Base-by-base conservation (phyloP, 306 rosid genomes). In the Pueraria montana region DNA sequence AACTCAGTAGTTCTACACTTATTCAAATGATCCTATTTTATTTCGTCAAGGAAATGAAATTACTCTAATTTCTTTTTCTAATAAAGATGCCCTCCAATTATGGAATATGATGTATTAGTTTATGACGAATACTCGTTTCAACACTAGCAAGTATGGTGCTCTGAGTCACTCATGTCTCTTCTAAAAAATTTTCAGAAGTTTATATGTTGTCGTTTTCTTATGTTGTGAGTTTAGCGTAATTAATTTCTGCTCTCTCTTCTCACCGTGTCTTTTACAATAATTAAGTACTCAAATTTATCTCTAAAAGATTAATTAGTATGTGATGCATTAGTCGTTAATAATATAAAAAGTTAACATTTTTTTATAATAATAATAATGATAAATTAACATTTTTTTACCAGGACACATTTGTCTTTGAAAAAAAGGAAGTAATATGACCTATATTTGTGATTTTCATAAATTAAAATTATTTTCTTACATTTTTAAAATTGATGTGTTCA, bases 51-150 rank as follows among this genome's bases (percentile, higher is more conserved):
- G 43, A 46, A 72, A 58, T 80, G 42, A 30, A 43, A 23, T 79
- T 55, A 45, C 43, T 45, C 55, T 4, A 3, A 16, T 3, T 56
- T 56, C 1, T 20, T 8, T 3, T 21, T 56, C 0, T 20, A 10
- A 20, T 21, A 56, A 24, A 64, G 24, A 52, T 40, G 30, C 40
- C 30, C 23, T 73, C 50, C 75, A 49, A 74, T 64, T 52, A 34
- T 66, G 68, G 74, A 52, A 82, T 81, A 30, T 74, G 67, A 74
- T 50, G 67, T 58, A 53, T n/a, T 70, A 27, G 78, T 56, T 46
- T 42, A 58, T 42, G 71, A 46, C 17, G 3, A 50, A 16, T 4
- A 24, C n/a, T n/a, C n/a, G n/a, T n/a, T n/a, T n/a, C n/a, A n/a
- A n/a, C n/a, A n/a, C 16, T 38, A 79, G 10, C 18, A 49, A 24